Percentiles rank a stretch among this genome's conserved stretches.
Evolutionary conservation across 768 basidiomycete genomes (phyloP).

Genomic region (Lactifluus pinguis): DNA sequence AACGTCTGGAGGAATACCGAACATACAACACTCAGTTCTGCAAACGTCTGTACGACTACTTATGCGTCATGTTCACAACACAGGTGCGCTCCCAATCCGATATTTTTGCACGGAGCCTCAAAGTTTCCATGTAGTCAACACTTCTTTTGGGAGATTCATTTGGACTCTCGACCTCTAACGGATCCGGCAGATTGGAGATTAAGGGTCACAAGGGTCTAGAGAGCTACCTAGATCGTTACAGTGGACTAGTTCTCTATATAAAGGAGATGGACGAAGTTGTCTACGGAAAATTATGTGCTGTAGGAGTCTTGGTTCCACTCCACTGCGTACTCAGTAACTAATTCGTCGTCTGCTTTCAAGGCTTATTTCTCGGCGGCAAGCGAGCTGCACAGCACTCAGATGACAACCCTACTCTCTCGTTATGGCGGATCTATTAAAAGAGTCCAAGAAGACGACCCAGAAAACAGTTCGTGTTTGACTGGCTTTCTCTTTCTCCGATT

Average conservation of each 20-base stretch:
- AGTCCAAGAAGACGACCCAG: slow-evolving; percentile 66
- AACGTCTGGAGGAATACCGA: slow-evolving; percentile 81
- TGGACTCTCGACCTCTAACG: slow-evolving; percentile 40
- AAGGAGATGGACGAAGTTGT: slow-evolving; percentile 92
- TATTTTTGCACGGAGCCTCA: neutral
- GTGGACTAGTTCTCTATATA: slow-evolving; percentile 83
- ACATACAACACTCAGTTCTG: slow-evolving; percentile 90
- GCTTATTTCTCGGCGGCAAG: slow-evolving; percentile 85
- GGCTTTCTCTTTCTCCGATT: neutral
- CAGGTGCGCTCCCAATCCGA: slow-evolving; percentile 44
- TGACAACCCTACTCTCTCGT: slow-evolving; percentile 58
- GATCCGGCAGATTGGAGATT: slow-evolving; percentile 40
- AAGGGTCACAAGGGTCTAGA: slow-evolving; percentile 68
- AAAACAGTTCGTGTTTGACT: slow-evolving; percentile 23
- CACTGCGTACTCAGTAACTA: neutral
- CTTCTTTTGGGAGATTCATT: slow-evolving; percentile 54
- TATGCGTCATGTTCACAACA: slow-evolving; percentile 85
- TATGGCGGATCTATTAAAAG: slow-evolving; percentile 57
- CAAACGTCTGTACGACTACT: slow-evolving; percentile 82
- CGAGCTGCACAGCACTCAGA: slow-evolving; percentile 71
- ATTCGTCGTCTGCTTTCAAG: slow-evolving; percentile 31
- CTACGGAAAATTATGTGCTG: slow-evolving; percentile 86
- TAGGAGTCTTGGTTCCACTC: slow-evolving; percentile 31
- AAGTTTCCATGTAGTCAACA: slow-evolving; percentile 42
- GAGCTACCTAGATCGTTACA: slow-evolving; percentile 76